These are phyloP conservation scores for Trichoderma hamatum DNA, from an alignment of 2,329 filamentous ascomycete species.

Conservation along the genomic window DNA sequence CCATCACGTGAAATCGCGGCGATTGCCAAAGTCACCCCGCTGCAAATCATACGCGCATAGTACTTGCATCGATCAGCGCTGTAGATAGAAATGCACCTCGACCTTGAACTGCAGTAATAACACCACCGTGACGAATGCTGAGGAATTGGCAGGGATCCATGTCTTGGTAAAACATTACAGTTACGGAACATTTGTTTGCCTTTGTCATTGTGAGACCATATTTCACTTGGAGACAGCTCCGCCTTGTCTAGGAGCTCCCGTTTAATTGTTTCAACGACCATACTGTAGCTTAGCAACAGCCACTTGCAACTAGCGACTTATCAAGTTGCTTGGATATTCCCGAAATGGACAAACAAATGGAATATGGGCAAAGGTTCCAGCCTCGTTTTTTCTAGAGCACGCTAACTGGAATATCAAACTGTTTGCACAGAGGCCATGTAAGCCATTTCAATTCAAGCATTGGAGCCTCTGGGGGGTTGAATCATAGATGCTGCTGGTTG, in stretches of 20 bases:
- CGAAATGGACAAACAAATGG: not conserved
- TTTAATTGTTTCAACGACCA: not conserved
- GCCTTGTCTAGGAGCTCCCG: not conserved
- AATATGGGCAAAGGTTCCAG: conserved; percentile 10
- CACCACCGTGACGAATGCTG: not conserved
- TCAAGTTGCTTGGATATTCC: not conserved
- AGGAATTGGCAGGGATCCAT: not conserved
- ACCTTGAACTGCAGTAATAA: not conserved
- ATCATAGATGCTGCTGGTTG: not conserved
- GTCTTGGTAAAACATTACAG: not conserved
- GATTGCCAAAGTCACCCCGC: conserved; percentile 15
- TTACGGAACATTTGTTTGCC: not conserved
- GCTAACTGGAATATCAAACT: not conserved
- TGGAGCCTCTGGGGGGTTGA: not conserved
- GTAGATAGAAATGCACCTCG: not conserved
- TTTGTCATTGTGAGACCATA: not conserved
- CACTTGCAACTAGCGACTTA: conserved; percentile 2
- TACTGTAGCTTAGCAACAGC: not conserved
- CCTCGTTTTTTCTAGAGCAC: not conserved
- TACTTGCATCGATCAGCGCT: not conserved
- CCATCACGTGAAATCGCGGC: conserved; percentile 11
- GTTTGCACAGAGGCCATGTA: not conserved
- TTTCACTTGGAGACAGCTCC: not conserved
- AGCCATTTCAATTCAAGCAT: not conserved
- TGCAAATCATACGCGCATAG: conserved; percentile 18